Percentiles rank a stretch among this genome's conserved stretches.
phyloP scores from a whole-genome alignment of 2,329 filamentous ascomycete species.

The Monosporascus cannonballus region DNA sequence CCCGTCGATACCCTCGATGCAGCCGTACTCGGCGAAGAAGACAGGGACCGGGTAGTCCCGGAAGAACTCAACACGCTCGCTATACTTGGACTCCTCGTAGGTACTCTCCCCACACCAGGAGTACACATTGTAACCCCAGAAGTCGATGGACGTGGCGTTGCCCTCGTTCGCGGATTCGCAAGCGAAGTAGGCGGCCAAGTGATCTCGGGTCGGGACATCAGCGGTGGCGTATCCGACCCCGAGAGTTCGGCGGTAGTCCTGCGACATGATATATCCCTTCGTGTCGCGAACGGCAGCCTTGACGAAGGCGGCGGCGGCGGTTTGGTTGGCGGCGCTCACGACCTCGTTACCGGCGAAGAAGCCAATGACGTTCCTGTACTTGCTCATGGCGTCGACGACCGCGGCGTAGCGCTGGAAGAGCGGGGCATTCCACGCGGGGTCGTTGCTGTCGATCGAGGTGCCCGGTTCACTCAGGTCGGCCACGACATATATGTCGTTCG shows the following conservation, averaged over 20 bases:
- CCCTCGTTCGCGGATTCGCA: slow-evolving; percentile 59
- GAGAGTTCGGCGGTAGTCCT: slow-evolving; percentile 64
- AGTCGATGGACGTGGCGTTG: slow-evolving; percentile 63
- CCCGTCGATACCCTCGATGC: slow-evolving; percentile 57
- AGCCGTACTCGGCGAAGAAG: slow-evolving; percentile 99
- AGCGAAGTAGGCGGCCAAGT: slow-evolving; percentile 91
- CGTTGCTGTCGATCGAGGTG: slow-evolving; percentile 77
- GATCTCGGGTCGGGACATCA: slow-evolving; percentile 71
- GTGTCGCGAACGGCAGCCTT: slow-evolving; percentile 96
- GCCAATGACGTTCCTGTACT: slow-evolving; percentile 87
- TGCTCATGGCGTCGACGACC: slow-evolving; percentile 74
- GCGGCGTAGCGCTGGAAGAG: slow-evolving; percentile 76
- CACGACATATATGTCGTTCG: slow-evolving; percentile 90
- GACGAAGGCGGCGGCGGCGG: slow-evolving; percentile 83
- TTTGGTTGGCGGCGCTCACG: slow-evolving; percentile 83
- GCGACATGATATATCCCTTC: slow-evolving; percentile 85
- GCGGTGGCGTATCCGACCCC: slow-evolving; percentile 96
- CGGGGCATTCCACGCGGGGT: slow-evolving; percentile 70
- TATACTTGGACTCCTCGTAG: slow-evolving; percentile 72
- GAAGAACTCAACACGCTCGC: slow-evolving; percentile 81
- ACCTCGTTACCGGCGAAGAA: slow-evolving; percentile 99
- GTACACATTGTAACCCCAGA: slow-evolving; percentile 99
- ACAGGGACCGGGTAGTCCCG: slow-evolving; percentile 82
- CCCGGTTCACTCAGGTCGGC: slow-evolving; percentile 81
- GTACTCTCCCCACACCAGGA: slow-evolving; percentile 91